Base-by-base conservation (phyloP, 352 stramenopile species). In the Globisporangium lucens region DNA sequence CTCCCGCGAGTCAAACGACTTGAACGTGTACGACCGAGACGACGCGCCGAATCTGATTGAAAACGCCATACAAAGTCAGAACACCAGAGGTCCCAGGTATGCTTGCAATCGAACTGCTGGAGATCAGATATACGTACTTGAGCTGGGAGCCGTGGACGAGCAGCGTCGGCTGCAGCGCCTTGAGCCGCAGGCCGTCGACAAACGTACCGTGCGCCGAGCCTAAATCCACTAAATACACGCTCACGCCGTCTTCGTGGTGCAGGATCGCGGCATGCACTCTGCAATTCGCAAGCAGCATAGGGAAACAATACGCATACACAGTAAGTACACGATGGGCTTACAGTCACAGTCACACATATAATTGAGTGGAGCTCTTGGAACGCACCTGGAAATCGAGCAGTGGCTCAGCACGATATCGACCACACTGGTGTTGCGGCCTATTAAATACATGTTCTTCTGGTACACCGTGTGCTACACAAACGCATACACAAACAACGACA, bases 341-440 rank as follows among this genome's bases (percentile, higher is more conserved):
- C 38, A 0, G 15, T n/a, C n/a, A 15, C 36, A 33, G 9, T 4
- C 36, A 20, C 15, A 33, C 4, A 33, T 3, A 13, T 46, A 46
- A 46, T 17, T 12, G 10, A 3, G 20, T 46, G 38, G 7, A 46
- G 12, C 38, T 46, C 38, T 46, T 46, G 12, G 38, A 7, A 53
- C 49, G 35, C 41, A 73, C 72, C 74, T 74, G 35, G 87, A 95
- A 62, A 95, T 90, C 51, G 87, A 95, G 74, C 85, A 93, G 67
- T 95, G 87, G 65, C 84, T 86, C 10, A 95, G 71, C 41, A 93
- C 87, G 27, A 95, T 85, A 36, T 95, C 87, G 51, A 85, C 93
- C 20, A 91, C 83, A 10, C 76, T 79, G 4, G 85, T 76, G 60
- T 93, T 93, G 51, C 87, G 78, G 4, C 87, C 87, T 67, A 95